Percentiles rank a stretch among this genome's conserved stretches.
phyloP scores from a whole-genome alignment of 148 eudicot species.

The Oxyria digyna region DNA sequence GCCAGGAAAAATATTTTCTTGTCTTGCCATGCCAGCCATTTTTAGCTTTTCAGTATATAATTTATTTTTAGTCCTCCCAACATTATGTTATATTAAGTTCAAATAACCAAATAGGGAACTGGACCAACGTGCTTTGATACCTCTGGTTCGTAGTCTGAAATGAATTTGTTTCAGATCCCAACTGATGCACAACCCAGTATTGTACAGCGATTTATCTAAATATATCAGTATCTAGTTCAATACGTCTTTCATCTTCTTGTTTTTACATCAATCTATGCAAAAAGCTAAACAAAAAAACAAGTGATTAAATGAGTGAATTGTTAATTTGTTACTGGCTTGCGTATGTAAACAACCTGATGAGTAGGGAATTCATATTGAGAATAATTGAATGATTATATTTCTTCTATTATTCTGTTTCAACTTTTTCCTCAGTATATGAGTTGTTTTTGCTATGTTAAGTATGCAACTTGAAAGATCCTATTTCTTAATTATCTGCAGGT shows the following conservation, averaged over 20 bases:
- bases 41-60: background rate
- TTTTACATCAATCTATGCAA: background rate
- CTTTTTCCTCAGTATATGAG: background rate
- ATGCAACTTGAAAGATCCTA: background rate
- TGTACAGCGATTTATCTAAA: too few relatives aligned
- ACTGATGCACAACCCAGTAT: too few relatives aligned
- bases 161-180: too few relatives aligned
- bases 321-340: background rate
- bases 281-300: background rate
- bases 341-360: background rate
- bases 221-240: background rate
- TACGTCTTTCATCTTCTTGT: background rate
- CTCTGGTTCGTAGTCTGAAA: too few relatives aligned
- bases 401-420: background rate
- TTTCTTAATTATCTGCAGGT: constrained; percentile 35
- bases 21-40: background rate
- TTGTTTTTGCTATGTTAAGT: background rate
- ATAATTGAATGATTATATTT: background rate
- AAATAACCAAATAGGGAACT: background rate
- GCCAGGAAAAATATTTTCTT: background rate
- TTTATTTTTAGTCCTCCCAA: background rate
- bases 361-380: background rate
- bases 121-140: too few relatives aligned
- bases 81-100: background rate
- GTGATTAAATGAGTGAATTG: background rate